These are phyloP conservation scores for Colletotrichum sp. DNA, from an alignment of 2,329 filamentous ascomycete genomes.

Conservation along the genomic window DNA sequence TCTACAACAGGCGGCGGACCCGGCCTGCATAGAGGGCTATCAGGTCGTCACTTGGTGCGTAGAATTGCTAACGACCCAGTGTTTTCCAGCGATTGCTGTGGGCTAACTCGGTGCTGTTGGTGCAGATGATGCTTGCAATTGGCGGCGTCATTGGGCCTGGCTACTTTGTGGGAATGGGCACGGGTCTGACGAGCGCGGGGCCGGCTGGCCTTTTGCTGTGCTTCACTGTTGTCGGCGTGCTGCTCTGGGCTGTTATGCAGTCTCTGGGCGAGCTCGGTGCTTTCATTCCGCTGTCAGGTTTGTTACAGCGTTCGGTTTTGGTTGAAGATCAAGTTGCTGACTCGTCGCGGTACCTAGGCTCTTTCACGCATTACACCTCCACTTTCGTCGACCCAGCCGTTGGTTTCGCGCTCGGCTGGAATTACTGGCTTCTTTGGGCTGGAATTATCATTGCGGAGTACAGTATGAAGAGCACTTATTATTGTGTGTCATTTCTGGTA, in stretches of 20 bases:
- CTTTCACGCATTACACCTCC: conserved; percentile 19
- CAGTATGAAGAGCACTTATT: not conserved
- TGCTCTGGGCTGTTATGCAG: conserved; percentile 64
- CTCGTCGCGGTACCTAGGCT: conserved; percentile 25
- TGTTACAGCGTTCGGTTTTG: fast-evolving
- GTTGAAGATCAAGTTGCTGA: not conserved
- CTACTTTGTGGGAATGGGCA: conserved; percentile 66
- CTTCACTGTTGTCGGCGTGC: conserved; percentile 60
- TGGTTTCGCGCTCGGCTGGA: conserved; percentile 60
- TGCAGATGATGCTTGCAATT: conserved; percentile 70
- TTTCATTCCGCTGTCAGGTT: not conserved
- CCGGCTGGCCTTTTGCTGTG: conserved; percentile 63
- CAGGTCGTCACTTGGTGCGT: not conserved
- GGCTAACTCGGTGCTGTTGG: not conserved
- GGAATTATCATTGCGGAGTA: not conserved
- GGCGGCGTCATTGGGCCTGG: conserved; percentile 65
- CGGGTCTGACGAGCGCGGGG: conserved; percentile 62
- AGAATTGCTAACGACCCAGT: not conserved
- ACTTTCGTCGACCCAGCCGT: conserved; percentile 58
- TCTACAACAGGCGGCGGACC: not conserved
- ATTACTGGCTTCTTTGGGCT: conserved; percentile 58
- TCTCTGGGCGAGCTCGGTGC: conserved; percentile 51
- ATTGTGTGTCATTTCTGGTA: too few relatives aligned
- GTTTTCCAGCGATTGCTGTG: not conserved
- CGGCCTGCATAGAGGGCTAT: not conserved